These are phyloP conservation scores for Rhodamnia rubescens DNA, from an alignment of 345 rosid species.

Conservation along the genomic window DNA sequence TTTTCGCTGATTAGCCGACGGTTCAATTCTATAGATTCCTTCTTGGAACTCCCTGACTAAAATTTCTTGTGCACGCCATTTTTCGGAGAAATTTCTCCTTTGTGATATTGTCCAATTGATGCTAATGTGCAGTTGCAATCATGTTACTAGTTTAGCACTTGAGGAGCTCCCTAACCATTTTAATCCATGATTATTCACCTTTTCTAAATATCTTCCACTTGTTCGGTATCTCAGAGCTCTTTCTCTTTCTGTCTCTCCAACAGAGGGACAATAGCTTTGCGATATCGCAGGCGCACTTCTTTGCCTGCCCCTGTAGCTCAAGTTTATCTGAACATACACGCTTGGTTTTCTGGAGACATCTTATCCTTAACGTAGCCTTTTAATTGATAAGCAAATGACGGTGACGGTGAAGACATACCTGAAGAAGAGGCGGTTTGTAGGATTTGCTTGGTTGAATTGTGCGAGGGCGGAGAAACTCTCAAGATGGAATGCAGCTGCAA, in stretches of 20 bases:
- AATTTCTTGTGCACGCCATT: neutral
- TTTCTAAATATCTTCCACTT: neutral
- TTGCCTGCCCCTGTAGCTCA: neutral
- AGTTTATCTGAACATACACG: neutral
- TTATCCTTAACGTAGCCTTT: neutral
- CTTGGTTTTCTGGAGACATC: neutral
- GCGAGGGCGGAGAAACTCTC: slow-evolving; percentile 90
- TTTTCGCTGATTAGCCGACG: neutral
- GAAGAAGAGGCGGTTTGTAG: slow-evolving; percentile 97
- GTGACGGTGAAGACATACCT: slow-evolving; percentile 80
- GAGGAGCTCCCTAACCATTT: neutral
- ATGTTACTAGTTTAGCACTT: neutral
- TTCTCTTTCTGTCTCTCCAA: neutral
- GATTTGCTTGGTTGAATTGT: slow-evolving; percentile 71
- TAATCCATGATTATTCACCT: neutral
- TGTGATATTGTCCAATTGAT: neutral
- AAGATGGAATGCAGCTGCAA: slow-evolving; percentile 99
- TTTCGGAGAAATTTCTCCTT: neutral
- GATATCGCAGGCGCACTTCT: neutral
- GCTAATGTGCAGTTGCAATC: neutral
- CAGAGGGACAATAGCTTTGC: neutral
- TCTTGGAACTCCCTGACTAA: neutral
- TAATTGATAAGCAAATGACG: slow-evolving; percentile 32
- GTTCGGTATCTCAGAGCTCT: neutral
- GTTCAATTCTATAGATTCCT: neutral